phyloP scores from a whole-genome alignment of 2,329 filamentous ascomycete genomes.

The Beauveria sp. region DNA sequence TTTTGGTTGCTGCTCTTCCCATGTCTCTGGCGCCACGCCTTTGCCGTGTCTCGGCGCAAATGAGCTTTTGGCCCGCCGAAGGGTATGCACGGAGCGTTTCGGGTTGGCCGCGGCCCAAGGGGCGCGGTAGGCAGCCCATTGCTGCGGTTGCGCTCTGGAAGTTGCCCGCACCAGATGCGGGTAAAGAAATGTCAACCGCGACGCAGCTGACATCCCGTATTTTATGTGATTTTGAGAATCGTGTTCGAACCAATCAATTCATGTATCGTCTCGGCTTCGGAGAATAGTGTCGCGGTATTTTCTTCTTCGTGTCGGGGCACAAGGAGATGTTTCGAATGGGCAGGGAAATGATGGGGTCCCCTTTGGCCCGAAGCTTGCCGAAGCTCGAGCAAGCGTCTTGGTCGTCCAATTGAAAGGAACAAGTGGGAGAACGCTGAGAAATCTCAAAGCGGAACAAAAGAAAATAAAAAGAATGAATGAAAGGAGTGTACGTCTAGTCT shows the following conservation, averaged over 20 bases:
- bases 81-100: constrained; percentile 13
- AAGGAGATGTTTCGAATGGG: background rate
- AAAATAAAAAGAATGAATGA: background rate
- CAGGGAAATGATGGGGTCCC: background rate
- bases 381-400: background rate
- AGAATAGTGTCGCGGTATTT: background rate
- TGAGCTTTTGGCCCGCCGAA: constrained; percentile 28
- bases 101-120: background rate
- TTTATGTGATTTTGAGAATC: background rate
- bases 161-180: constrained; percentile 53
- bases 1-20: constrained; percentile 16
- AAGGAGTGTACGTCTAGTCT: background rate
- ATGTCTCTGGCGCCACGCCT: constrained; percentile 46
- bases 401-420: background rate
- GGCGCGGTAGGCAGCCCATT: constrained; percentile 17
- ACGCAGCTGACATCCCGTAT: constrained; percentile 47
- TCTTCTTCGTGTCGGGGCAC: background rate
- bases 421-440: background rate
- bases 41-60: constrained; percentile 53
- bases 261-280: background rate
- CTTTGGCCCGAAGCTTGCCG: background rate
- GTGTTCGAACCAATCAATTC: background rate
- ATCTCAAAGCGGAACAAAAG: background rate
- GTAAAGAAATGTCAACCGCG: constrained; percentile 59
- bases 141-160: constrained; percentile 25